A percentile compares a stretch with the other conserved stretches of the same genome.
Evolutionary conservation across 2,329 filamentous ascomycete species (phyloP).

Genomic region (Xylariaceae sp.): DNA sequence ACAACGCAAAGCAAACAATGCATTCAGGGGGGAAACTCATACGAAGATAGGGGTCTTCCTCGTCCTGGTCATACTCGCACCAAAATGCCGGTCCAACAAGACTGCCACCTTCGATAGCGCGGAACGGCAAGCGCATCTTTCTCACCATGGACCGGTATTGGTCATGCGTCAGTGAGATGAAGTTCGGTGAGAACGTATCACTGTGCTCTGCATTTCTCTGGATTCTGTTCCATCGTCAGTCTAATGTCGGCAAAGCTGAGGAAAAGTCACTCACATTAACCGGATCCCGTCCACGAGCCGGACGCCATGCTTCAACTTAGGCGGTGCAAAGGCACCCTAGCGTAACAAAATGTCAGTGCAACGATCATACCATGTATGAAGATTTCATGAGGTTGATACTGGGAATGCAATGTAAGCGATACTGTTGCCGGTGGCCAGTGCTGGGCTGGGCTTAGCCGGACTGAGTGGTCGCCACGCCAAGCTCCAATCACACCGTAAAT

Average conservation of each 20-base stretch:
- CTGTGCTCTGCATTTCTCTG: slow-evolving; percentile 52
- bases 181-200: slow-evolving; percentile 53
- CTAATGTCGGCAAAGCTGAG: neutral
- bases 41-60: slow-evolving; percentile 53
- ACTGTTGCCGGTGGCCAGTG: neutral
- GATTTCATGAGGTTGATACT: neutral
- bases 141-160: slow-evolving; percentile 53
- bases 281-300: slow-evolving; percentile 48
- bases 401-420: neutral
- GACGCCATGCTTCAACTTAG: slow-evolving; percentile 39
- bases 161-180: slow-evolving; percentile 48
- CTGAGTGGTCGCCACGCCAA: slow-evolving; percentile 4
- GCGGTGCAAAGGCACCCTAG: slow-evolving; percentile 50
- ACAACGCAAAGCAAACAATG: neutral
- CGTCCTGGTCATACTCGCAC: slow-evolving; percentile 52
- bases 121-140: slow-evolving; percentile 48
- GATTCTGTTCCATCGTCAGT: slow-evolving; percentile 37
- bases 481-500: neutral
- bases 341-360: slow-evolving; percentile 2
- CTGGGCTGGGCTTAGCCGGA: no score
- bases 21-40: slow-evolving; percentile 24
- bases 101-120: slow-evolving; percentile 53
- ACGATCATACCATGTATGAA: neutral
- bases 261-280: slow-evolving; percentile 43
- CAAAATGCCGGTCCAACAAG: slow-evolving; percentile 61